Conservation (phyloP, 176 grass and related monocot species). For the Metroxylon sagu region DNA sequence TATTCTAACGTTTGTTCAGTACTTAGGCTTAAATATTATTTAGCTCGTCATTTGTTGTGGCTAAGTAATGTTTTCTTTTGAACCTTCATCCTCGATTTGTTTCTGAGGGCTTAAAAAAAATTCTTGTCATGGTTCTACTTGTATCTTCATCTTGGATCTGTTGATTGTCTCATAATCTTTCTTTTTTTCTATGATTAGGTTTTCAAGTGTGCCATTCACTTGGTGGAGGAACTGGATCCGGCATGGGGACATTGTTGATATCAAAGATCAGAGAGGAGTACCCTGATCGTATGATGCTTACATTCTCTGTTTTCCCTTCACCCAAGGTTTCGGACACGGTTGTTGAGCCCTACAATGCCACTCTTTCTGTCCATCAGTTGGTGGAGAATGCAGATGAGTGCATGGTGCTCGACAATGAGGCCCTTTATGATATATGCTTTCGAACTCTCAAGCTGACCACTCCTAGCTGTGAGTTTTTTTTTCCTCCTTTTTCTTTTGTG, state of each 20-base stretch:
- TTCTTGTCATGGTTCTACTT: too few relatives aligned
- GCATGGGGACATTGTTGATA: constrained; percentile 70
- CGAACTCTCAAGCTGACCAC: constrained; percentile 62
- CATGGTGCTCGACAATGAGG: constrained; percentile 71
- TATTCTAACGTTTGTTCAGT: too few relatives aligned
- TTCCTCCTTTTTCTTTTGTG: too few relatives aligned
- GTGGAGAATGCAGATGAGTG: constrained; percentile 81
- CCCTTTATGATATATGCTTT: constrained; percentile 66
- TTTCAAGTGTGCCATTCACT: constrained; percentile 63
- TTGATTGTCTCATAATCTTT: too few relatives aligned
- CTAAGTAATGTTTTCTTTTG: too few relatives aligned
- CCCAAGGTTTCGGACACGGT: constrained; percentile 70
- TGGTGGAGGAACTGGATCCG: constrained; percentile 73
- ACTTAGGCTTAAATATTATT: too few relatives aligned
- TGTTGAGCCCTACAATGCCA: constrained; percentile 69
- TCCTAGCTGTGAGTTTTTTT: constrained; percentile 42
- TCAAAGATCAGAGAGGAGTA: constrained; percentile 82
- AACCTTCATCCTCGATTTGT: too few relatives aligned
- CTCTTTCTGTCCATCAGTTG: constrained; percentile 63
- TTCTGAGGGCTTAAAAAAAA: too few relatives aligned
- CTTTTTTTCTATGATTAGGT: constrained; percentile 11
- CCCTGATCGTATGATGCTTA: constrained; percentile 70
- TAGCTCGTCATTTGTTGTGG: too few relatives aligned
- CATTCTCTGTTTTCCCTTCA: constrained; percentile 64
- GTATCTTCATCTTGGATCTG: too few relatives aligned